Evolutionary conservation across 31 red algal genomes (phyloP).

Genomic region (Asparagopsis taxiformis): DNA sequence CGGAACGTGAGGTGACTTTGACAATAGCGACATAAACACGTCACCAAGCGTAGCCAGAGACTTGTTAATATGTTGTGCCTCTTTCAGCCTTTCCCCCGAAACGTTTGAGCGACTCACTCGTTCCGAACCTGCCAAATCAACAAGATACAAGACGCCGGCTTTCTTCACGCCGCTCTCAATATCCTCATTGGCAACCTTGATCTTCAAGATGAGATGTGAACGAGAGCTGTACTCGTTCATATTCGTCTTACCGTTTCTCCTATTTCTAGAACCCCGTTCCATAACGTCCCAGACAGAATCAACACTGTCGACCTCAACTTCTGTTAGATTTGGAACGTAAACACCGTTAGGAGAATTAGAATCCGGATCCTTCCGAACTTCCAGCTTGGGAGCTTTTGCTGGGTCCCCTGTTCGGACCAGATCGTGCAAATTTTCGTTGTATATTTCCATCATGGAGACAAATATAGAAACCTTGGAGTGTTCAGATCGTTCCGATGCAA

Average conservation of each 20-base stretch:
- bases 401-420: constrained; percentile 57
- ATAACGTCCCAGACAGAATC: constrained; percentile 87
- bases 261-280: constrained; percentile 57
- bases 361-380: constrained; percentile 75
- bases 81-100: constrained; percentile 81
- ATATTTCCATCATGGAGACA: constrained; percentile 96
- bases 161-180: constrained; percentile 51
- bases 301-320: constrained; percentile 60
- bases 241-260: constrained; percentile 78
- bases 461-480: constrained; percentile 65
- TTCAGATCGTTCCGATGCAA: constrained; percentile 55
- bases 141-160: constrained; percentile 79
- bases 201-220: constrained; percentile 88
- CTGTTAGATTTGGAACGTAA: constrained; percentile 80
- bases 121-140: constrained; percentile 98
- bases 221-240: constrained; percentile 97
- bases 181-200: constrained; percentile 79
- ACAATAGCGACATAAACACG: constrained; percentile 78
- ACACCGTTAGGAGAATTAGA: constrained; percentile 53
- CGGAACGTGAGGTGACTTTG: constrained; percentile 79
- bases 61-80: constrained; percentile 99
- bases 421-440: constrained; percentile 97
- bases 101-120: constrained; percentile 83
- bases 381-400: constrained; percentile 64
- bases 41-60: constrained; percentile 92